Evolutionary conservation across 495 filamentous ascomycete species (phyloP).

Genomic region (Neurospora sp.): DNA sequence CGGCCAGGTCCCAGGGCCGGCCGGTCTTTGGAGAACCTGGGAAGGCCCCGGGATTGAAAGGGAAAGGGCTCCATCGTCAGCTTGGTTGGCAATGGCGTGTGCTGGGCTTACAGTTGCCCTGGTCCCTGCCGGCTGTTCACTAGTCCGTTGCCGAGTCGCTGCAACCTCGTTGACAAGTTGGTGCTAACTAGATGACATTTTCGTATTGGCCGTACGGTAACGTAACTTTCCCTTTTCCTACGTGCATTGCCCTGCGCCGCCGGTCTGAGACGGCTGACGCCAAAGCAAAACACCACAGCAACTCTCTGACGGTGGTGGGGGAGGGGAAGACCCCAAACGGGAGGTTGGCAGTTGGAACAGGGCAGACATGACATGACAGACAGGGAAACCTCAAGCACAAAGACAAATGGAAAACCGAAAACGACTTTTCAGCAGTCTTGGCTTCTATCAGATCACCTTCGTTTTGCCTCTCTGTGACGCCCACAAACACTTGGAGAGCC

Average conservation of each 20-base stretch:
- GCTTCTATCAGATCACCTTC: neutral
- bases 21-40: neutral
- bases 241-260: neutral
- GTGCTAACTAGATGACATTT: neutral
- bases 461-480: neutral
- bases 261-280: neutral
- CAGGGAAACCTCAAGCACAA: neutral
- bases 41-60: neutral
- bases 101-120: neutral
- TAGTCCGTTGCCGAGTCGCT: neutral
- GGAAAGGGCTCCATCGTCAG: neutral
- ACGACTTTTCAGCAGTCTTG: neutral
- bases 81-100: neutral
- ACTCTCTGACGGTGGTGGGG: neutral
- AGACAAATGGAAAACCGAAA: neutral
- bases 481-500: neutral
- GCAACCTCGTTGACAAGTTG: neutral
- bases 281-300: neutral
- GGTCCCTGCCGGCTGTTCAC: neutral
- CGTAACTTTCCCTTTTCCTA: neutral
- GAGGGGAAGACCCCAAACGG: neutral
- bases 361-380: neutral
- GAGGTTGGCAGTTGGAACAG: neutral
- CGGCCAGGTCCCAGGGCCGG: neutral
- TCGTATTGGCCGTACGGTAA: neutral